Base-by-base conservation (phyloP, 306 rosid species). In the Vigna unguiculata region DNA sequence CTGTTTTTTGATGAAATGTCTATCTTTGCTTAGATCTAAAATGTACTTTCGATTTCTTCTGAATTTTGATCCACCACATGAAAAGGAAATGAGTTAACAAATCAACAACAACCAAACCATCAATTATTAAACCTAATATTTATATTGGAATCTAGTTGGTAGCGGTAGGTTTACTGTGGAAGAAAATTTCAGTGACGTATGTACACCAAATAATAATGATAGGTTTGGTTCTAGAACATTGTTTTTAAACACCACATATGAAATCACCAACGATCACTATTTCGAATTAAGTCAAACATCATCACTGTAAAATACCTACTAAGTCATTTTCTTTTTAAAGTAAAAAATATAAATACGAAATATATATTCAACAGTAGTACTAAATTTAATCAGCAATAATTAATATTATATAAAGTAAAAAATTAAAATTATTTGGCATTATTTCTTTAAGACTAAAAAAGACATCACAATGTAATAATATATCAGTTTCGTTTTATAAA, bases 71-170 rank as follows among this genome's bases (percentile, higher is more conserved):
- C 20, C 16, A 4, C 25, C 10, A 2, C 4, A 21, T 10, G 1
- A 69, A 16, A 25, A 22, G 5, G 9, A 69, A 47, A 72, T 14
- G 24, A 15, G 28, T 64, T 59, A 58, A n/a, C 71, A 53, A 69
- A 46, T 62, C 24, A 82, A 21, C 76, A 74, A 62, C 61, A 69
- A 82, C 53, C 78, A 63, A 66, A 36, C 86, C 70, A 38, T 72
- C 65, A 43, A 54, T 11, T 38, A 41, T 11, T 38, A 30, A 48
- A 72, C 48, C 64, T 19, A 58, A 66, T 9, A n/a, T 30, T 68
- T 17, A 62, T 58, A 12, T 16, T 68, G 85, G 82, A 76, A 77
- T 83, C 86, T 74, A 61, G 86, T 85, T 63, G 87, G 77, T 48
- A 47, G 72, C 17, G 48, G 80, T 76, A 65, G 80, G 80, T 76